phyloP scores from a whole-genome alignment of 2,329 filamentous ascomycete species.

The Fusarium sp. region DNA sequence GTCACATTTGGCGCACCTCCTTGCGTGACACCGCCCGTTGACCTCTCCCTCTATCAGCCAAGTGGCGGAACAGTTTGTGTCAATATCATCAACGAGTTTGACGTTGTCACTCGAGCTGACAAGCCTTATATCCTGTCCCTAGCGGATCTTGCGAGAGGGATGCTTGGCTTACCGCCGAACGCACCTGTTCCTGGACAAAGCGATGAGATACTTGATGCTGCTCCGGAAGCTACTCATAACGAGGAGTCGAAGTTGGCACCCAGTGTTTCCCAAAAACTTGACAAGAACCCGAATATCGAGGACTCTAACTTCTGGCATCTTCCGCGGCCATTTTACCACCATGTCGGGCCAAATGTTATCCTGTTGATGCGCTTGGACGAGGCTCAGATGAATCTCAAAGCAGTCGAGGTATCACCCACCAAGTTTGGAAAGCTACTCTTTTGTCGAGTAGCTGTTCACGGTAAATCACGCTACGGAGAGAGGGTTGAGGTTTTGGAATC shows the following conservation, averaged over 20 bases:
- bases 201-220: not conserved
- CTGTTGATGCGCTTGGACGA: conserved; percentile 29
- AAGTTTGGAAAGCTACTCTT: conserved; percentile 38
- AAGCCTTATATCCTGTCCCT: conserved; percentile 38
- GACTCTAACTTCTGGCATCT: conserved; percentile 19
- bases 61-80: conserved; percentile 21
- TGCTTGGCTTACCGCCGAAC: conserved; percentile 6
- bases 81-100: conserved; percentile 45
- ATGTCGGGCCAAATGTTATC: conserved; percentile 32
- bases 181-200: not conserved
- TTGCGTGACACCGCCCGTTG: conserved; percentile 23
- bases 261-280: not conserved
- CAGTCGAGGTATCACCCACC: conserved; percentile 15
- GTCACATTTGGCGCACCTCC: conserved; percentile 41
- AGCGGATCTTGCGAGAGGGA: conserved; percentile 26
- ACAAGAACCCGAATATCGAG: not conserved
- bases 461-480: conserved; percentile 25
- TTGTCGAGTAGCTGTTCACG: conserved; percentile 36
- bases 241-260: not conserved
- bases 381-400: conserved; percentile 24
- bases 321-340: conserved; percentile 32
- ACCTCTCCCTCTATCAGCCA: conserved; percentile 12
- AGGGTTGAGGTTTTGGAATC: conserved; percentile 26
- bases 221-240: not conserved
- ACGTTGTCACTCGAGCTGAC: conserved; percentile 39